Percentiles rank a stretch among this genome's conserved stretches.
These are phyloP conservation scores for Seiridium cupressi DNA, from an alignment of 2,329 filamentous ascomycete genomes.

Conservation along the genomic window DNA sequence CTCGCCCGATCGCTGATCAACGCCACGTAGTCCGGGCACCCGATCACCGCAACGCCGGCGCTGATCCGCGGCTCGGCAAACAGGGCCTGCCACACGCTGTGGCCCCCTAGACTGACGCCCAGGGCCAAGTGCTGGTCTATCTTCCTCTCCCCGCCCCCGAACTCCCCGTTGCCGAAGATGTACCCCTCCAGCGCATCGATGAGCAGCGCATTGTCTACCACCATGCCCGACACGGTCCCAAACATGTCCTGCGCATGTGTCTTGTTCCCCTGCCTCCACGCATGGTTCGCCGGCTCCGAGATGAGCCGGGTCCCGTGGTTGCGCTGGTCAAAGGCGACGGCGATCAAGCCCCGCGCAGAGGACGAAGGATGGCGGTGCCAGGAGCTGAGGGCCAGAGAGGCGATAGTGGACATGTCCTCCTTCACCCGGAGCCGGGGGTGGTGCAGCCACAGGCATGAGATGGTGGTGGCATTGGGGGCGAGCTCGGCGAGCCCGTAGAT, in stretches of 20 bases:
- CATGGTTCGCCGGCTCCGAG: conserved; percentile 65
- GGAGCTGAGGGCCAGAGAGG: conserved; percentile 63
- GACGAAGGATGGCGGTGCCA: conserved; percentile 35
- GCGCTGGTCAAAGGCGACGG: conserved; percentile 84
- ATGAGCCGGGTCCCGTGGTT: conserved; percentile 82
- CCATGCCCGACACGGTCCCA: conserved; percentile 69
- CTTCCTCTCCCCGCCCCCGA: conserved; percentile 23
- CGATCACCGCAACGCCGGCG: conserved; percentile 78
- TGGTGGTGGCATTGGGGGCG: conserved; percentile 42
- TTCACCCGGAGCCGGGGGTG: conserved; percentile 74
- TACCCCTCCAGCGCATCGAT: conserved; percentile 79
- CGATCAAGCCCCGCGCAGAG: conserved; percentile 63
- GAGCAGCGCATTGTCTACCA: conserved; percentile 70
- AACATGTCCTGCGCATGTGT: conserved; percentile 93
- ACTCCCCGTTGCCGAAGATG: conserved; percentile 50
- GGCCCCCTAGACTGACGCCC: conserved; percentile 84
- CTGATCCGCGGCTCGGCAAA: conserved; percentile 76
- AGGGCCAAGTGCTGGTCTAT: conserved; percentile 70
- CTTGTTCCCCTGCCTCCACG: conserved; percentile 77
- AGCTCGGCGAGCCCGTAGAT: conserved; percentile 81
- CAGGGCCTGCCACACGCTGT: conserved; percentile 81
- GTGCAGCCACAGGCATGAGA: conserved; percentile 88
- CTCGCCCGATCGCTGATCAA: conserved; percentile 78
- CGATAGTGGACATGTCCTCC: conserved; percentile 73
- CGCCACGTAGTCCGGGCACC: conserved; percentile 80